These are phyloP conservation scores for Vitis hybrid DNA, from an alignment of 177 flowering plant species.

Conservation along the genomic window DNA sequence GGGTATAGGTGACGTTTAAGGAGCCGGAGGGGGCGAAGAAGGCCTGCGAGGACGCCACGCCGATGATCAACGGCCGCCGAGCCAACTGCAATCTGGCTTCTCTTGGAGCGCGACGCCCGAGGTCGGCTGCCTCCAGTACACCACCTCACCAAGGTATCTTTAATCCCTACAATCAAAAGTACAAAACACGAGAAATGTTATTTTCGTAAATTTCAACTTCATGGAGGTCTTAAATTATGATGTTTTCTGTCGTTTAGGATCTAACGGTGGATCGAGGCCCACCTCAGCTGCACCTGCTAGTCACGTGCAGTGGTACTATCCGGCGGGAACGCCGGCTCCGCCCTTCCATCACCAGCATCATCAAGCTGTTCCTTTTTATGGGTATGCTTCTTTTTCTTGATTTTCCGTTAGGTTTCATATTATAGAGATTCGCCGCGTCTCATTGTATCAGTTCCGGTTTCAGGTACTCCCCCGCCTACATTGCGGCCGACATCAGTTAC, in stretches of 20 bases:
- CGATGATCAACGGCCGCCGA: conserved; percentile 84
- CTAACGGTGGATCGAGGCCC: conserved; percentile 50
- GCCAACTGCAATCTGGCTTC: conserved; percentile 96
- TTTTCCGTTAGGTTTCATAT: not conserved
- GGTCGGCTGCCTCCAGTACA: conserved; percentile 22
- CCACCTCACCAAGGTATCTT: conserved; percentile 38
- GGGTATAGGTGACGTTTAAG: conserved; percentile 81
- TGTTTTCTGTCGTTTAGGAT: conserved; percentile 27
- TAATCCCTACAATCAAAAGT: not conserved
- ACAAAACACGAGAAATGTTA: too few species aligned
- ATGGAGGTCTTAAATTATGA: not conserved
- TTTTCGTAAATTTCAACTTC: conserved; percentile 6
- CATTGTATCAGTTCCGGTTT: not conserved
- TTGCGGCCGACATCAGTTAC: conserved; percentile 56
- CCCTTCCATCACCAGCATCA: conserved; percentile 53
- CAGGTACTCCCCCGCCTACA: conserved; percentile 72
- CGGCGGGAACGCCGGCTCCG: conserved; percentile 43
- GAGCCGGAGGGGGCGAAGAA: conserved; percentile 85
- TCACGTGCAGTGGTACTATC: conserved; percentile 83
- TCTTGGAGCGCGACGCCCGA: conserved; percentile 79
- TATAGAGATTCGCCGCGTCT: not conserved
- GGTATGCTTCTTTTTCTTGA: conserved; percentile 31
- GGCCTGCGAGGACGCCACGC: conserved; percentile 88
- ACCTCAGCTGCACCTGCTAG: conserved; percentile 34
- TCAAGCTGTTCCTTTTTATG: conserved; percentile 65